phyloP scores from a whole-genome alignment of 2,329 filamentous ascomycete species.

The Colletotrichum destructivum region DNA sequence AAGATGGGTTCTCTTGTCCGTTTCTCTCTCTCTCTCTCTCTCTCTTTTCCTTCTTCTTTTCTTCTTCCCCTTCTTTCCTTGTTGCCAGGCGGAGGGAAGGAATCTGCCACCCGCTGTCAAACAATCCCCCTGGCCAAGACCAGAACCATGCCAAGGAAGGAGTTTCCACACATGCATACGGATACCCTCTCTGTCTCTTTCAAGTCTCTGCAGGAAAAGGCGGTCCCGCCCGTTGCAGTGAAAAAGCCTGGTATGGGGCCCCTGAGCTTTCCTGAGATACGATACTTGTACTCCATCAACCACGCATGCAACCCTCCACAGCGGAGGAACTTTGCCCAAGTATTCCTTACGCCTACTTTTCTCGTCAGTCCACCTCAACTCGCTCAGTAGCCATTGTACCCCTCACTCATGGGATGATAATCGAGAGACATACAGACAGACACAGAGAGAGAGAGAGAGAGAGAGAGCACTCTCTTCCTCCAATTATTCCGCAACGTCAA shows the following conservation, averaged over 20 bases:
- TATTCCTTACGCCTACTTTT: slow-evolving; percentile 2
- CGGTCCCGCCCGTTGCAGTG: slow-evolving; percentile 23
- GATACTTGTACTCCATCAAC: not conserved
- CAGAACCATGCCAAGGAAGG: not conserved
- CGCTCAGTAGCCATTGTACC: slow-evolving; percentile 12
- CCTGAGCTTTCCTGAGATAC: slow-evolving; percentile 1
- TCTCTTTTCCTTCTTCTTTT: not conserved
- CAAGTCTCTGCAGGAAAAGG: slow-evolving; percentile 14
- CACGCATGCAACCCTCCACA: not conserved
- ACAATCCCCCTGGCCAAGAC: slow-evolving; percentile 21
- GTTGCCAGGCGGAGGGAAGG: not conserved
- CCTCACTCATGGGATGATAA: not conserved
- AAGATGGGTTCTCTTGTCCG: not conserved
- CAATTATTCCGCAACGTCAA: too few relatives aligned
- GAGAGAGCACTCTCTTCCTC: too few relatives aligned
- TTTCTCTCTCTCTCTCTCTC: not conserved
- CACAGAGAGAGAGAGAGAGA: not conserved
- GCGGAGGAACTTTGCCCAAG: not conserved
- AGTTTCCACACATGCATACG: not conserved
- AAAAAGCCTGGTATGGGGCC: slow-evolving; percentile 15
- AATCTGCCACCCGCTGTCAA: slow-evolving; percentile 33
- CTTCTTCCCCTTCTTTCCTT: not conserved
- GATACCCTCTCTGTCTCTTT: not conserved
- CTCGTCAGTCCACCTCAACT: not conserved
- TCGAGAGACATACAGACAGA: not conserved